A percentile compares a stretch with the other conserved stretches of the same genome.
Conservation (phyloP, 2,329 filamentous ascomycete genomes). For the Xylariaceae sp. region DNA sequence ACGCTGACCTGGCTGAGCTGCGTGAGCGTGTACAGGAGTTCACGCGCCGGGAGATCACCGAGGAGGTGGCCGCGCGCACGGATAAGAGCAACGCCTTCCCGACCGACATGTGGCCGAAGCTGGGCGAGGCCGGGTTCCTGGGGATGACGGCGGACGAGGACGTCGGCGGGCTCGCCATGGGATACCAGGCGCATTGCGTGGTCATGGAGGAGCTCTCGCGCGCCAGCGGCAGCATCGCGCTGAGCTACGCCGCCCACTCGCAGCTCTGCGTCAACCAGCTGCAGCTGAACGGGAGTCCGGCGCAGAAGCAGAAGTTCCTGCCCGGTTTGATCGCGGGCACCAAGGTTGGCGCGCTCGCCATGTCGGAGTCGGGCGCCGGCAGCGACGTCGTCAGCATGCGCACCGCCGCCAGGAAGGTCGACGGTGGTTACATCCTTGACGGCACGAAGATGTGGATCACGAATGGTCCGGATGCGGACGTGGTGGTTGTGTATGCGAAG, state of each 20-base stretch:
- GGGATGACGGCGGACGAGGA: slow-evolving; percentile 93
- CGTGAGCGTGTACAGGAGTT: slow-evolving; percentile 88
- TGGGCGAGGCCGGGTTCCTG: slow-evolving; percentile 88
- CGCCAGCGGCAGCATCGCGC: slow-evolving; percentile 79
- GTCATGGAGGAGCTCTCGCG: slow-evolving; percentile 94
- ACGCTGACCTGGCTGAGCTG: slow-evolving; percentile 76
- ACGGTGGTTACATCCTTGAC: slow-evolving; percentile 83
- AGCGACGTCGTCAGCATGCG: slow-evolving; percentile 97
- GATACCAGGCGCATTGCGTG: slow-evolving; percentile 94
- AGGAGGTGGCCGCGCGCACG: slow-evolving; percentile 79
- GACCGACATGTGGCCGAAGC: slow-evolving; percentile 86
- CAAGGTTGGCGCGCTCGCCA: slow-evolving; percentile 84
- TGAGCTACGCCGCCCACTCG: slow-evolving; percentile 94
- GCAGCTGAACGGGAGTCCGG: slow-evolving; percentile 78
- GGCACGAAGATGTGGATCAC: slow-evolving; percentile 99
- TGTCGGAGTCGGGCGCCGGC: slow-evolving; percentile 90
- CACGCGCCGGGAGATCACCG: slow-evolving; percentile 81
- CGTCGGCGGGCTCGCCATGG: slow-evolving; percentile 86
- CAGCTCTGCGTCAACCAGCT: slow-evolving; percentile 97
- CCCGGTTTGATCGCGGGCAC: slow-evolving; percentile 80
- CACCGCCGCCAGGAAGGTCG: slow-evolving; percentile 75
- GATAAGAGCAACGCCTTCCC: slow-evolving; percentile 89
- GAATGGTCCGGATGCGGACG: slow-evolving; percentile 92
- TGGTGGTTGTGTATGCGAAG: slow-evolving; percentile 96
- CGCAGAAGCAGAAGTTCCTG: slow-evolving; percentile 80